phyloP scores from a whole-genome alignment of 176 grass and related monocot genomes.

The Cenchrus fungigraminus region DNA sequence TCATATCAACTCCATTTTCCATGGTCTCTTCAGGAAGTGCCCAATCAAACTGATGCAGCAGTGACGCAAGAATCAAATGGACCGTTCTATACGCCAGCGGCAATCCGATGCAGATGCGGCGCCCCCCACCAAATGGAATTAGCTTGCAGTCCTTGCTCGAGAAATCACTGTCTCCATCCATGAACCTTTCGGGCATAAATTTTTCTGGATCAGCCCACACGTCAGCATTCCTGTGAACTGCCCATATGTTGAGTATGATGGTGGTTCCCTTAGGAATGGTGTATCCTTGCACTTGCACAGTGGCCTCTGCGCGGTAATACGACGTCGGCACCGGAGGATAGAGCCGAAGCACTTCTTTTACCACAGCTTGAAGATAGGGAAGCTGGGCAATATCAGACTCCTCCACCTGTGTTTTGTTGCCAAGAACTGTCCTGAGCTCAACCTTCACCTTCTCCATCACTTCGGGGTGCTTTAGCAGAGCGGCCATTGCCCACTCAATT shows the following conservation, averaged over 20 bases:
- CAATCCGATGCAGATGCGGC: constrained; percentile 36
- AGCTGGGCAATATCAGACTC: constrained; percentile 36
- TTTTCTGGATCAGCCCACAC: constrained; percentile 31
- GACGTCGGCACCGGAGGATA: not conserved
- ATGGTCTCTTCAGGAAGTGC: not conserved
- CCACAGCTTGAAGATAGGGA: constrained; percentile 48
- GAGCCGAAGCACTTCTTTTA: constrained; percentile 43
- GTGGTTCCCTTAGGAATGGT: constrained; percentile 26
- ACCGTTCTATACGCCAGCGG: constrained; percentile 36
- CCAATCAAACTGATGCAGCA: constrained; percentile 49
- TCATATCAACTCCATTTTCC: constrained; percentile 30
- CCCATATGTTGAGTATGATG: constrained; percentile 56
- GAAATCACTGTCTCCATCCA: constrained; percentile 22
- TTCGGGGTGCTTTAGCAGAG: constrained; percentile 13
- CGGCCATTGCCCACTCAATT: constrained; percentile 47
- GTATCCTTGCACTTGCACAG: constrained; percentile 25
- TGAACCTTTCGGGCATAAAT: constrained; percentile 53
- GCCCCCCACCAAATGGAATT: constrained; percentile 47
- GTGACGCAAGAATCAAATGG: constrained; percentile 44
- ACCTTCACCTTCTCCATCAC: constrained; percentile 24
- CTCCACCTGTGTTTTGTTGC: constrained; percentile 23
- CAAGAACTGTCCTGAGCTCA: constrained; percentile 26
- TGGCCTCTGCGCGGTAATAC: constrained; percentile 1
- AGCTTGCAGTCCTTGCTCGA: constrained; percentile 26
- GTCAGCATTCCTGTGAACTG: not conserved